Conservation (phyloP, 345 rosid species). For the Linum usitatissimum region DNA sequence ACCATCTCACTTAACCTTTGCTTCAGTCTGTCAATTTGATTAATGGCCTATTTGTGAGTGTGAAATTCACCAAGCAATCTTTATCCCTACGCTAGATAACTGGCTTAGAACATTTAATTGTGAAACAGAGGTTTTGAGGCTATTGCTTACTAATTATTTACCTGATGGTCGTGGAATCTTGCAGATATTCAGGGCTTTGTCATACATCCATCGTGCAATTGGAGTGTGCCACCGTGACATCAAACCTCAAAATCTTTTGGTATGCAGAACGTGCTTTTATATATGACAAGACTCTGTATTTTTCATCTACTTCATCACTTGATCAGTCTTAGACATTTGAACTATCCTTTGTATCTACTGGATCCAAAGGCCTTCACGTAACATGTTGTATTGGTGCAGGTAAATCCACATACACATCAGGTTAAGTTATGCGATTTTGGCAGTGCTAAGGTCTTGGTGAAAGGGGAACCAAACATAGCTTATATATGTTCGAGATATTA, state of each 20-base stretch:
- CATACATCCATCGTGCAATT: constrained; percentile 77
- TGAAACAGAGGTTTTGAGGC: not conserved
- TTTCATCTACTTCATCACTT: not conserved
- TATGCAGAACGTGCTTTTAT: constrained; percentile 19
- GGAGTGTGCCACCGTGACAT: constrained; percentile 95
- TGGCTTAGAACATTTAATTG: not conserved
- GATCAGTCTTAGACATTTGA: not conserved
- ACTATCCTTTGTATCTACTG: not conserved
- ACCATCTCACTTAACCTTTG: not conserved
- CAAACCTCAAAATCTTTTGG: constrained; percentile 97
- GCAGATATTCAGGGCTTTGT: constrained; percentile 89
- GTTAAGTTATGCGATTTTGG: constrained; percentile 97
- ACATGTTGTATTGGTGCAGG: constrained; percentile 34
- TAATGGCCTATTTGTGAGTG: not conserved
- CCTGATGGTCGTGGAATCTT: constrained; percentile 8
- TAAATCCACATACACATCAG: constrained; percentile 96
- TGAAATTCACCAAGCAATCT: not conserved
- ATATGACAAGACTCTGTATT: not conserved
- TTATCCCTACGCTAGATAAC: too few species aligned
- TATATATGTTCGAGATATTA: constrained; percentile 95
- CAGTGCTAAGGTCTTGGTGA: constrained; percentile 98
- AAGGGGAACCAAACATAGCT: constrained; percentile 95
- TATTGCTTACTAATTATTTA: constrained; percentile 4
- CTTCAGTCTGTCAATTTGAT: not conserved
- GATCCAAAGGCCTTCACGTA: not conserved